Base-by-base conservation (phyloP, 768 basidiomycete genomes). In the Kwoniella pini region DNA sequence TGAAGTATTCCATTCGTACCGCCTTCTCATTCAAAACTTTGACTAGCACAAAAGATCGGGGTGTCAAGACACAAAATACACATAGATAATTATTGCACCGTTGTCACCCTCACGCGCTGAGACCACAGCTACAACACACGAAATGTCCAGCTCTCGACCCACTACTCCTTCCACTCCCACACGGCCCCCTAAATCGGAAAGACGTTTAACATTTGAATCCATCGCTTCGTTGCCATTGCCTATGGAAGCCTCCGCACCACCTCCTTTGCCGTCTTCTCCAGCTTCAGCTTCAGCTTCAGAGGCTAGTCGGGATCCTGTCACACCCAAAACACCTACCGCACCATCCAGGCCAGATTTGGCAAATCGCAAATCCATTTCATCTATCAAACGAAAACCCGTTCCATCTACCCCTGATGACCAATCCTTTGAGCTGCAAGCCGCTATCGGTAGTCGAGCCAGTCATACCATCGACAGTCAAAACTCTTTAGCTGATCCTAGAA, bases 331-430 rank as follows among this genome's bases (percentile, higher is more conserved):
- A 12, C 55, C 50, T 42, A 33, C 36, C n/a, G 44, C 28, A 11
- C 39, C 61, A 9, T 26, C 54, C 3, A 24, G 38, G 17, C 52
- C 33, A 38, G 19, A 39, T 1, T 21, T 62, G 12, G 54, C 15
- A 1, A 63, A 40, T 19, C 33, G 63, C 9, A 65, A 67, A 53
- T 70, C 65, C 12, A 60, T 38, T 13, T 48, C 54, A 6, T 66
- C 64, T n/a, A 61, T 71, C 51, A 59, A 54, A 11, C 57, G 70
- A 30, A 71, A 71, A 46, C 70, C 70, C n/a, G 70, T 71, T 9
- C 64, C 70, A 3, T 15, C 53, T 33, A 39, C 50, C 7, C 26
- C 39, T 2, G 51, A 53, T n/a, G 50, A 53, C n/a, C 21, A 54
- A 26, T 27, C 48, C 2, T 19, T 45, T 4, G 59, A 60, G 19